phyloP scores from a whole-genome alignment of 331 rosid species.

The Acacia pycnantha region DNA sequence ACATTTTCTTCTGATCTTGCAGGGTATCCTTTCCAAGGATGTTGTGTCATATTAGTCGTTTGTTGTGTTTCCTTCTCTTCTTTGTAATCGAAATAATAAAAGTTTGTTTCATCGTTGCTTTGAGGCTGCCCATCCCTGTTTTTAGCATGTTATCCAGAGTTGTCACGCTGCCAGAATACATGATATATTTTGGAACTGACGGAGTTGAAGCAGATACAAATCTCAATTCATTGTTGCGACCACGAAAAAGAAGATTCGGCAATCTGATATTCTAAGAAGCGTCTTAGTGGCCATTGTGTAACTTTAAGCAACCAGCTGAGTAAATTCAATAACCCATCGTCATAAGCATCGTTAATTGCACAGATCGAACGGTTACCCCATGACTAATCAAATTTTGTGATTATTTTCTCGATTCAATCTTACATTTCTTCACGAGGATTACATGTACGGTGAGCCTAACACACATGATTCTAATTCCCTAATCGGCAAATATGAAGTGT shows the following conservation, averaged over 20 bases:
- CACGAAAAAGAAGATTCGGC: too few relatives aligned
- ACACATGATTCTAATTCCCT: neutral
- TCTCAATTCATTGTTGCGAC: too few relatives aligned
- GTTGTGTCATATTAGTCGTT: neutral
- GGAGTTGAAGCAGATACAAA: too few relatives aligned
- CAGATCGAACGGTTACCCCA: neutral
- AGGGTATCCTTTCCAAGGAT: neutral
- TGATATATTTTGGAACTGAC: too few relatives aligned
- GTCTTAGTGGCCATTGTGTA: too few relatives aligned
- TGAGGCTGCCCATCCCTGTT: neutral
- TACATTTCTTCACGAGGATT: constrained; percentile 24
- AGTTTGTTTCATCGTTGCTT: neutral
- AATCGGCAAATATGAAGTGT: neutral
- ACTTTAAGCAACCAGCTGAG: neutral
- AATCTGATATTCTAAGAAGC: too few relatives aligned
- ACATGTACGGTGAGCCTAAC: constrained; percentile 2
- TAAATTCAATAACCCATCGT: neutral
- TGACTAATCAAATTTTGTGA: neutral
- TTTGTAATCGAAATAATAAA: neutral
- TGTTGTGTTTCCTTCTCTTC: neutral
- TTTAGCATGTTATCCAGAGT: neutral
- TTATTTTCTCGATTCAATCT: constrained; percentile 17
- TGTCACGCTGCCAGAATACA: neutral
- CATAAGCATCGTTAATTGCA: neutral
- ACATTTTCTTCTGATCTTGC: neutral